Percentiles rank a stretch among this genome's conserved stretches.
Evolutionary conservation across 108 stramenopile species (phyloP).

Genomic region (Cyclotella atomus): DNA sequence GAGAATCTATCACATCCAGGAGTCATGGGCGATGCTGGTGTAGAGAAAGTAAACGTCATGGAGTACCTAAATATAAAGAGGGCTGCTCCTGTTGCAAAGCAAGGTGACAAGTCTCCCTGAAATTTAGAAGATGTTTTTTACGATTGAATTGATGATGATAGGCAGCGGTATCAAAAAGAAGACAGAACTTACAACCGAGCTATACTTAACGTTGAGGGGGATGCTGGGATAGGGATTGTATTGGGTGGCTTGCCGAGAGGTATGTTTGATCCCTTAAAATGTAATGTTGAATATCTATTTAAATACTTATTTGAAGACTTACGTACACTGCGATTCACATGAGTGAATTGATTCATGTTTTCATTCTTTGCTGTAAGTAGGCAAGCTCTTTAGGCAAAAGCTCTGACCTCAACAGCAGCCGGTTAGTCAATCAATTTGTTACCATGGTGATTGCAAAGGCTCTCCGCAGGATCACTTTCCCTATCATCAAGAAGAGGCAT

Average conservation of each 20-base stretch:
- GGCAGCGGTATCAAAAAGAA: background rate
- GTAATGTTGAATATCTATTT: no score
- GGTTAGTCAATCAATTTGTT: background rate
- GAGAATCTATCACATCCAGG: constrained; percentile 47
- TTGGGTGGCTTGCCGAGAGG: no score
- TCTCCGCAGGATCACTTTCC: background rate
- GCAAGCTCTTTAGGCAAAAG: no score
- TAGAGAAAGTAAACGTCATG: constrained; percentile 55
- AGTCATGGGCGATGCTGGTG: constrained; percentile 45
- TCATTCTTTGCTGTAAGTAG: no score
- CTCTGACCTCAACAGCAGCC: no score
- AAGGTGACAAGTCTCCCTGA: constrained; percentile 4
- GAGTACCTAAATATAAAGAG: constrained; percentile 49
- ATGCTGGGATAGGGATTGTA: no score
- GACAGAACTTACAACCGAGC: no score
- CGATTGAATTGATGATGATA: background rate
- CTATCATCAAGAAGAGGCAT: background rate
- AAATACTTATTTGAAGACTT: no score
- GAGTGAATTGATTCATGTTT: no score
- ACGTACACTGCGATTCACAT: no score
- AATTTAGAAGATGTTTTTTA: background rate
- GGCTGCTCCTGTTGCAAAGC: constrained; percentile 33
- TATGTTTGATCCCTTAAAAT: no score
- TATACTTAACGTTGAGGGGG: no score
- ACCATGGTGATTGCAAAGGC: background rate